A percentile compares a stretch with the other conserved stretches of the same genome.
phyloP scores from a whole-genome alignment of 306 rosid species.

The Psophocarpus tetragonolobus region DNA sequence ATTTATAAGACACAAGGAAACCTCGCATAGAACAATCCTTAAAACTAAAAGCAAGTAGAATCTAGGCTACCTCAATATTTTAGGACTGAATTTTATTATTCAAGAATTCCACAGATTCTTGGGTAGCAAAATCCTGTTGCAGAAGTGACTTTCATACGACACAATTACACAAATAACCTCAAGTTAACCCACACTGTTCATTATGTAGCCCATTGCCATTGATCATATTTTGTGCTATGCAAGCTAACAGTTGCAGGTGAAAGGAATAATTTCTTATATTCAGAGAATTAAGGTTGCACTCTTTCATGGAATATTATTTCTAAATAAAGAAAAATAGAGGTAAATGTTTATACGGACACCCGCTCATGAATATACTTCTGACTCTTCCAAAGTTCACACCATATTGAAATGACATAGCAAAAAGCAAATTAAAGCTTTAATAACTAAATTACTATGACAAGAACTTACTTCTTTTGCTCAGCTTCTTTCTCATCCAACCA shows the following conservation, averaged over 20 bases:
- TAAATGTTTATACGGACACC: neutral
- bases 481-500: slow-evolving; percentile 87
- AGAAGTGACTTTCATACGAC: neutral
- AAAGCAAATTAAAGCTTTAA: neutral
- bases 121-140: neutral
- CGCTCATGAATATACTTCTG: neutral
- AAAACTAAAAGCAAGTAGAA: neutral
- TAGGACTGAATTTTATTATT: neutral
- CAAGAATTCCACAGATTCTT: neutral
- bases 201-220: neutral
- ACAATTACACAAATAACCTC: neutral
- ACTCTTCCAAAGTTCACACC: neutral
- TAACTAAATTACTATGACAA: slow-evolving; percentile 11
- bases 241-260: neutral
- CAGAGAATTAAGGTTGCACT: neutral
- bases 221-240: neutral
- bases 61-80: neutral
- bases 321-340: neutral
- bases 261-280: slow-evolving; percentile 10
- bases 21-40: neutral
- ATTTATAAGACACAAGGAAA: neutral
- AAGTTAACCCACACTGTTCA: neutral
- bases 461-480: slow-evolving; percentile 82
- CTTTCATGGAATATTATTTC: neutral
- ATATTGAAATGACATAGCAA: neutral